Conservation (phyloP, 768 basidiomycete species). For the Suillus bovinus region DNA sequence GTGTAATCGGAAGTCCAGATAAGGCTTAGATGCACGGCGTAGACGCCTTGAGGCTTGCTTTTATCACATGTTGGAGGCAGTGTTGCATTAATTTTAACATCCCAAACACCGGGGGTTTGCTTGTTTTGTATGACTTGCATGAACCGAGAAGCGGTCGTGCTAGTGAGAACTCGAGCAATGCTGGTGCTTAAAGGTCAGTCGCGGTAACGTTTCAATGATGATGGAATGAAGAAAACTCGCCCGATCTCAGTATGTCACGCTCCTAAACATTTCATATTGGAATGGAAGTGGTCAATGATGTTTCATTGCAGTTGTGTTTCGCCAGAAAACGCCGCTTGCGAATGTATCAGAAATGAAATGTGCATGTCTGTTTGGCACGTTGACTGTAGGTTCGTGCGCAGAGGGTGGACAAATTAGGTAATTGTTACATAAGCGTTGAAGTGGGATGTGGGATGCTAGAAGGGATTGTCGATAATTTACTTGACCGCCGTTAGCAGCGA, state of each 20-base stretch:
- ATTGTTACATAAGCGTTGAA: constrained; percentile 7
- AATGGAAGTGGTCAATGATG: background rate
- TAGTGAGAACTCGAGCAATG: background rate
- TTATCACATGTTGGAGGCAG: background rate
- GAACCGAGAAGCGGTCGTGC: background rate
- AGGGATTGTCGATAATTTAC: constrained; percentile 8
- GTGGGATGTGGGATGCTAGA: background rate
- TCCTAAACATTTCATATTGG: background rate
- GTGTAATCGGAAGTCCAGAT: background rate
- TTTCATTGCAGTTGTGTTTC: background rate
- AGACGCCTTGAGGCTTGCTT: background rate
- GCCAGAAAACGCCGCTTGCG: background rate
- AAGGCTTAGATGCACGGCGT: background rate
- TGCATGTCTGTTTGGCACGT: background rate
- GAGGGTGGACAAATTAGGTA: background rate
- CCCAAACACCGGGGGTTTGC: background rate
- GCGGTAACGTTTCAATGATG: background rate
- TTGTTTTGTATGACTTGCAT: background rate
- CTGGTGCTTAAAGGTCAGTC: background rate
- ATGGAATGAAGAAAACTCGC: background rate
- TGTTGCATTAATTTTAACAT: background rate
- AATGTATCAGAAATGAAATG: background rate
- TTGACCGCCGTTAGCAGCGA: constrained; percentile 20
- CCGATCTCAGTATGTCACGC: background rate
- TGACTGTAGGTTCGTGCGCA: constrained; percentile 4